Base-by-base conservation (phyloP, 1,284 basidiomycete genomes). In the Sporisorium reilianum region DNA sequence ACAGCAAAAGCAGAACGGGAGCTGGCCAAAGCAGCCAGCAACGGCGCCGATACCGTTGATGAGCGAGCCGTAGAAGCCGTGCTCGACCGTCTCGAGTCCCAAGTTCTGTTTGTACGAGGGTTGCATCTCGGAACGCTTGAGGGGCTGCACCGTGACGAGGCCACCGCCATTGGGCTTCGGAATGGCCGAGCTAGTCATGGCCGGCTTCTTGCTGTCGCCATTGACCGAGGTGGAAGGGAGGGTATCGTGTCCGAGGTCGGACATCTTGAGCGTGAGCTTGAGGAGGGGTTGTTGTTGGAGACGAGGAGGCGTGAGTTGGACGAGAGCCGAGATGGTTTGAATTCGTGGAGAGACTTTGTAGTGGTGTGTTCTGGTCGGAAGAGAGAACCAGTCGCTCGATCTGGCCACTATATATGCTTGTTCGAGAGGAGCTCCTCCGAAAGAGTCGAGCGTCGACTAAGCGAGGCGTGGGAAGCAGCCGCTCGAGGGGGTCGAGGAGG, bases 1-100 rank as follows among this genome's bases (percentile, higher is more conserved):
- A 87, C 91, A 94, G 86, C 94, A 95, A 70, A 84, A 76, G 69
- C 82, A 84, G 64, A 75, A 73, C 0, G 95, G 95, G 74, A 97
- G 82, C 49, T 93, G 92, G 57, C 95, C 95, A 61, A 87, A 84
- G 62, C 84, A 49, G 7, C 76, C 78, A 7, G 65, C 71, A n/a
- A 79, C 28, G 6, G 55, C 55, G 18, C 77, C 77, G 25, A 80
- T 64, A 48, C 69, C 57, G 55, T 78, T 80, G 55, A 81, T 79
- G 45, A 79, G 62, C 14, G 65, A 65, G 46, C 80, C 75, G 51
- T 80, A 82, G 54, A 78, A 78, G 52, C 77, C 72, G n/a, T 77
- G 76, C 40, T 71, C 53, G 38, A 74, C 67, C 14, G 59, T 60
- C 22, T 70, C 74, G 10, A 74, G 63, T 18, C 77, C 80, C 26